Evolutionary conservation across 371 early-diverging fungal genomes (phyloP).

Genomic region (Mucor sp.): DNA sequence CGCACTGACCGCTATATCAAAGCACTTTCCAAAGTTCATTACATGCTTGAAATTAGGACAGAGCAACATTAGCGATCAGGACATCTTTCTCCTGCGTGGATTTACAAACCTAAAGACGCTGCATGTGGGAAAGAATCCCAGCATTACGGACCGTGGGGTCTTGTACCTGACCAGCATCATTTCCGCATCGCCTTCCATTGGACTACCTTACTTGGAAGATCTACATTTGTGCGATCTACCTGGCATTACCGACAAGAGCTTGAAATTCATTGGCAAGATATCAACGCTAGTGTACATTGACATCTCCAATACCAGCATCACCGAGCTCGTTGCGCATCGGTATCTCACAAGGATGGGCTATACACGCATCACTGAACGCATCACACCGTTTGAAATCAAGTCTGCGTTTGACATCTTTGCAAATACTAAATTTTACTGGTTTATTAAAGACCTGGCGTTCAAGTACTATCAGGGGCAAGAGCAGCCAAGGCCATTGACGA

Average conservation of each 20-base stretch:
- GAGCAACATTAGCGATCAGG: conserved; percentile 5
- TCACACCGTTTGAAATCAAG: neutral
- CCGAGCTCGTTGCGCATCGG: neutral
- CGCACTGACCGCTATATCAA: neutral
- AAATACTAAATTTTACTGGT: neutral
- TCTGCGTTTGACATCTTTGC: neutral
- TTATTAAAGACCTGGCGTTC: neutral
- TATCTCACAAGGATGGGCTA: conserved; percentile 2
- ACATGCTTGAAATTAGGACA: conserved; percentile 1
- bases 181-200: neutral
- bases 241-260: conserved; percentile 15
- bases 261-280: conserved; percentile 16
- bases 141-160: conserved; percentile 9
- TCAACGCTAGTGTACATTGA: conserved; percentile 1
- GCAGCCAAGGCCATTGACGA: neutral
- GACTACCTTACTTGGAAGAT: conserved; percentile 11
- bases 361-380: neutral
- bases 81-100: neutral
- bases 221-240: conserved; percentile 8
- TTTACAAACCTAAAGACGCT: conserved; percentile 12
- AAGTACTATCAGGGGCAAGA: neutral
- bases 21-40: conserved; percentile 9
- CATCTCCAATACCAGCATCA: conserved; percentile 11
- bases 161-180: conserved; percentile 3
- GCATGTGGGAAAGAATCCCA: neutral